Evolutionary conservation across 495 filamentous ascomycete genomes (phyloP).

Genomic region (Beverwykella pulmonaria): DNA sequence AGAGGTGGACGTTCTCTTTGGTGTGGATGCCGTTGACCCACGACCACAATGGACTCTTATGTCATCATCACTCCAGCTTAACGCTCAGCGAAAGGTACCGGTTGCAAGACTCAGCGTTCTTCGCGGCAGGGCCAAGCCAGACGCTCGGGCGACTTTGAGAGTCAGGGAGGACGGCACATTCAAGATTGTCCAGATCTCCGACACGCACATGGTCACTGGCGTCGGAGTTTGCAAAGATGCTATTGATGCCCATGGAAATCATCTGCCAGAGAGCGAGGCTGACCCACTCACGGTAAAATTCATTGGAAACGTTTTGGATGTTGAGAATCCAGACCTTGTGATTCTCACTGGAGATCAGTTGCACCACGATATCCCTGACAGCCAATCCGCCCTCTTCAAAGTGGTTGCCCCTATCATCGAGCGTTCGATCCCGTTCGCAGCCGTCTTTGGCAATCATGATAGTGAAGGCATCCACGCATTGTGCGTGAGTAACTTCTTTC

Average conservation of each 20-base stretch:
- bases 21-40: slow-evolving; percentile 44
- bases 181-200: slow-evolving; percentile 49
- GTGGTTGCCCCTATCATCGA: slow-evolving; percentile 47
- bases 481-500: slow-evolving; percentile 46
- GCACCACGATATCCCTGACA: slow-evolving; percentile 46
- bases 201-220: slow-evolving; percentile 48
- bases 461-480: slow-evolving; percentile 45
- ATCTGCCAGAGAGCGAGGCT: slow-evolving; percentile 46
- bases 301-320: slow-evolving; percentile 44
- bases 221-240: slow-evolving; percentile 47
- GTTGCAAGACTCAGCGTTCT: slow-evolving; percentile 47
- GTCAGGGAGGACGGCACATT: slow-evolving; percentile 45
- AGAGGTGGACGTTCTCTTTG: slow-evolving; percentile 46
- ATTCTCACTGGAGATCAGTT: slow-evolving; percentile 48
- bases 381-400: slow-evolving; percentile 50
- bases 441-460: slow-evolving; percentile 49
- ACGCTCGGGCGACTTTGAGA: slow-evolving; percentile 37
- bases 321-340: slow-evolving; percentile 48
- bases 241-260: slow-evolving; percentile 47
- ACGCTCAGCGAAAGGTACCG: slow-evolving; percentile 42
- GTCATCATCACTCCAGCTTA: slow-evolving; percentile 44
- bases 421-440: slow-evolving; percentile 47
- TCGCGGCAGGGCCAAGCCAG: slow-evolving; percentile 43
- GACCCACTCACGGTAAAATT: slow-evolving; percentile 47
- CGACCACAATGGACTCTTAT: slow-evolving; percentile 47